Base-by-base conservation (phyloP, 495 filamentous ascomycete genomes). In the Penicillium diatomitis region DNA sequence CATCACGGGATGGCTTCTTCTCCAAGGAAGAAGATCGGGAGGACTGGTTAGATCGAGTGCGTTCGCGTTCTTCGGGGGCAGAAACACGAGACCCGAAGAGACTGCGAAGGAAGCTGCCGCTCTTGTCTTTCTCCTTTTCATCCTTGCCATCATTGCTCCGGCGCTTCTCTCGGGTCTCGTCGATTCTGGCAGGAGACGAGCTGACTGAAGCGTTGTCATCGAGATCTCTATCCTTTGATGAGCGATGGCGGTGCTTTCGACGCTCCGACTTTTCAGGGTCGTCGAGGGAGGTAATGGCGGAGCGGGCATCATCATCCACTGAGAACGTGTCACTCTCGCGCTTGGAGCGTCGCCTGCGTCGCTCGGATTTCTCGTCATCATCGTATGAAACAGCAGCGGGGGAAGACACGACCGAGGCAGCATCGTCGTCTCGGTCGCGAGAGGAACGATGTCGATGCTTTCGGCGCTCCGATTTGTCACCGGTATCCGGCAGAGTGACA, bases 71-170 rank as follows among this genome's bases (percentile, higher is more conserved):
- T 7, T 62, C 51, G 27, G 66, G 60, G 35, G 63, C 63, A 9
- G 68, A 67, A 3, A 64, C 63, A 37, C 56, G 52, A 6, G 70
- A 71, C 8, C 70, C 66, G 38, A 71, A 73, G 5, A 72, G 46
- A 50, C 52, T 67, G 49, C 62, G 60, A 38, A 73, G 51, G 32
- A 75, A 58, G 6, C 67, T 58, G 32, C 64, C 58, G n/a, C 52
- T 60, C 48, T 61, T 65, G 28, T 65, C 61, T 3, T 58, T 65
- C 41, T 63, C 57, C 3, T 57, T 58, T 31, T 70, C 68, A 7
- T 68, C 60, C 44, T 46, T 46, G 44, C 44, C 11, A 8, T 70
- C 57, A 32, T 64, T 62, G 35, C 52, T 46, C 11, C 46, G 53
- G 27, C 61, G 42, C 31, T 67, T 70, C 49, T 62, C 64, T 30